A percentile compares a stretch with the other conserved stretches of the same genome.
Conservation (phyloP, 352 stramenopile species). For the Globisporangium spiculum region DNA sequence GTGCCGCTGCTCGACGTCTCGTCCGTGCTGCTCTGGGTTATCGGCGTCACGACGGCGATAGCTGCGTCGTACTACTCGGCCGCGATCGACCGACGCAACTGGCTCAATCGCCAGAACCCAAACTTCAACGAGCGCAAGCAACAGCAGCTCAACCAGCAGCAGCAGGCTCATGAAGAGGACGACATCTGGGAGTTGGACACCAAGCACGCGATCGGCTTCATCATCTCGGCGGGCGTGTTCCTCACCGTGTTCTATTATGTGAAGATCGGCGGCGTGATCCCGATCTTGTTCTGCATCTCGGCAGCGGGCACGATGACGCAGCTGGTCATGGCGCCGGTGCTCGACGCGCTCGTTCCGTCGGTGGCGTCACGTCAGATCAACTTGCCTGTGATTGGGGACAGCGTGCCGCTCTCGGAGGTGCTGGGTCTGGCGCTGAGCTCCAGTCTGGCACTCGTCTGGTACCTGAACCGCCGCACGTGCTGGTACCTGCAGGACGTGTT, state of each 20-base stretch:
- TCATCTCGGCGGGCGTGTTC: constrained; percentile 51
- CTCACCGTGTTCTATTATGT: constrained; percentile 74
- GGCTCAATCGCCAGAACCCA: constrained; percentile 19
- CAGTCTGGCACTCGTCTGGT: constrained; percentile 53
- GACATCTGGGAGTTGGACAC: constrained; percentile 65
- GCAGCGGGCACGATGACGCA: constrained; percentile 47
- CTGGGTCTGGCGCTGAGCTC: constrained; percentile 38
- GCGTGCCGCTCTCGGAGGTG: constrained; percentile 44
- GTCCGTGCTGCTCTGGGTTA: constrained; percentile 56
- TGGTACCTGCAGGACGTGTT: constrained; percentile 93
- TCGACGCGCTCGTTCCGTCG: constrained; percentile 33
- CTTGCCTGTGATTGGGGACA: constrained; percentile 37
- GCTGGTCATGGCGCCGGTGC: constrained; percentile 41
- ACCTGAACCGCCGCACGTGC: constrained; percentile 50
- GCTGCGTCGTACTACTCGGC: constrained; percentile 69
- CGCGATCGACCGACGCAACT: constrained; percentile 16
- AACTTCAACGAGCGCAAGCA: constrained; percentile 18
- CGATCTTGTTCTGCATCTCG: constrained; percentile 68
- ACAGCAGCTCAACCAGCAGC: constrained; percentile 24
- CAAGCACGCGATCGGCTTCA: constrained; percentile 62
- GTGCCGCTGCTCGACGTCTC: constrained; percentile 51
- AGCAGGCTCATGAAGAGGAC: constrained; percentile 18
- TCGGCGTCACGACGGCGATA: constrained; percentile 57
- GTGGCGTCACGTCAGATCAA: constrained; percentile 34
- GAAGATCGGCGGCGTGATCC: constrained; percentile 52